Percentiles rank a stretch among this genome's conserved stretches.
These are phyloP conservation scores for Fusarium sterilihyphosum DNA, from an alignment of 2,329 filamentous ascomycete genomes.

Conservation along the genomic window DNA sequence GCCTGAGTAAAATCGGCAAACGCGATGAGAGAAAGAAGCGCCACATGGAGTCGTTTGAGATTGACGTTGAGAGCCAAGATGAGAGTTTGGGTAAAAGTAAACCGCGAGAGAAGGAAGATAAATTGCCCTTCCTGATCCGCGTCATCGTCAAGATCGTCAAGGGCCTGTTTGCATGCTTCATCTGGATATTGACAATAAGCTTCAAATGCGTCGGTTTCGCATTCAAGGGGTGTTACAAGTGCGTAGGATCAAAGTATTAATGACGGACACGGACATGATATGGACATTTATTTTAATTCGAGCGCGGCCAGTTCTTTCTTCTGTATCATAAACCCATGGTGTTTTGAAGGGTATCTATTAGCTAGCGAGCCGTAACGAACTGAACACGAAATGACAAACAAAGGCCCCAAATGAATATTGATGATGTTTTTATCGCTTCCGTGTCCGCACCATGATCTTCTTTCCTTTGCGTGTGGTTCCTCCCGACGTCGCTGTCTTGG, in stretches of 20 bases:
- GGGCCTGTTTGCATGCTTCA: conserved; percentile 65
- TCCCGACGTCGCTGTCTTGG: conserved; percentile 70
- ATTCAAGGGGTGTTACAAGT: conserved; percentile 62
- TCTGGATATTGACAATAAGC: conserved; percentile 66
- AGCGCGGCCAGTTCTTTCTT: conserved; percentile 18
- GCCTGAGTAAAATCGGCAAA: conserved; percentile 46
- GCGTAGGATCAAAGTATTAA: conserved; percentile 57
- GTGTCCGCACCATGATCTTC: conserved; percentile 70
- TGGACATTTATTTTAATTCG: conserved; percentile 2
- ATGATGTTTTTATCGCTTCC: conserved; percentile 61
- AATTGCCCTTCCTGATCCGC: conserved; percentile 61
- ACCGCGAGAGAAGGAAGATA: conserved; percentile 54
- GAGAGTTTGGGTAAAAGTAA: conserved; percentile 54
- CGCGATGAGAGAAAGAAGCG: conserved; percentile 46
- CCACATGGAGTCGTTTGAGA: conserved; percentile 65
- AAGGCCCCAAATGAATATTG: not conserved
- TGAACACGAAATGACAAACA: conserved; percentile 29
- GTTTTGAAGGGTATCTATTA: conserved; percentile 43
- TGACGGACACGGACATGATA: not conserved
- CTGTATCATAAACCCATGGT: conserved; percentile 43
- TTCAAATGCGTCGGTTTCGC: conserved; percentile 64
- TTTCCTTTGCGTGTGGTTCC: conserved; percentile 68
- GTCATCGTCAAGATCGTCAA: conserved; percentile 61
- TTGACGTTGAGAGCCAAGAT: conserved; percentile 71
- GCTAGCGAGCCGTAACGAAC: conserved; percentile 38